These are phyloP conservation scores for Mimosa pudica DNA, from an alignment of 306 rosid genomes.

Conservation along the genomic window DNA sequence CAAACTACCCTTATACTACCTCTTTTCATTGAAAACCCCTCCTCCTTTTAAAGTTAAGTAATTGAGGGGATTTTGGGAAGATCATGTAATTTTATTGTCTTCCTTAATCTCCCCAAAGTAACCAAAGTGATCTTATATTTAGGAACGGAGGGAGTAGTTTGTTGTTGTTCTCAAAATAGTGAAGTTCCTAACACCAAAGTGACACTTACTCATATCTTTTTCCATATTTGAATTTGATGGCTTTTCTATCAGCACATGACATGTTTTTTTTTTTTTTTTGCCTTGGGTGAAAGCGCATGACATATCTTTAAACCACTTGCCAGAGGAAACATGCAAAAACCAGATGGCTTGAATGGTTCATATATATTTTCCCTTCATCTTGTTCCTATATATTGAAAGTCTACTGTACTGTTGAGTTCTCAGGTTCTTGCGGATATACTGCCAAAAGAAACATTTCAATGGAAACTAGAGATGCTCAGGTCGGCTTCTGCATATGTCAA, in stretches of 20 bases:
- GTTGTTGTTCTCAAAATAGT: background rate
- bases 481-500: slow-evolving; percentile 70
- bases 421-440: slow-evolving; percentile 79
- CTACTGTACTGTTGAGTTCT: slow-evolving; percentile 35
- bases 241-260: slow-evolving; percentile 15
- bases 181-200: slow-evolving; percentile 14
- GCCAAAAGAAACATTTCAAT: slow-evolving; percentile 75
- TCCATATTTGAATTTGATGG: background rate
- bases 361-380: slow-evolving; percentile 4
- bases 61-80: no score
- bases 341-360: background rate
- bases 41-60: no score
- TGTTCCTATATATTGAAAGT: slow-evolving; percentile 19
- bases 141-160: no score
- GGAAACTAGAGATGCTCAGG: slow-evolving; percentile 81
- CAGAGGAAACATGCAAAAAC: no score
- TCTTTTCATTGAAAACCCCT: no score
- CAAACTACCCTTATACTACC: no score
- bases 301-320: no score
- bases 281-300: no score
- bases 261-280: no score
- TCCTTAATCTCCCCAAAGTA: no score
- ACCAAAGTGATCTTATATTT: no score
- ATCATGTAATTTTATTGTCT: no score
- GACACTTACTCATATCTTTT: slow-evolving; percentile 22